These are phyloP conservation scores for Entonaema liquescens DNA, from an alignment of 495 filamentous ascomycete genomes.

Conservation along the genomic window DNA sequence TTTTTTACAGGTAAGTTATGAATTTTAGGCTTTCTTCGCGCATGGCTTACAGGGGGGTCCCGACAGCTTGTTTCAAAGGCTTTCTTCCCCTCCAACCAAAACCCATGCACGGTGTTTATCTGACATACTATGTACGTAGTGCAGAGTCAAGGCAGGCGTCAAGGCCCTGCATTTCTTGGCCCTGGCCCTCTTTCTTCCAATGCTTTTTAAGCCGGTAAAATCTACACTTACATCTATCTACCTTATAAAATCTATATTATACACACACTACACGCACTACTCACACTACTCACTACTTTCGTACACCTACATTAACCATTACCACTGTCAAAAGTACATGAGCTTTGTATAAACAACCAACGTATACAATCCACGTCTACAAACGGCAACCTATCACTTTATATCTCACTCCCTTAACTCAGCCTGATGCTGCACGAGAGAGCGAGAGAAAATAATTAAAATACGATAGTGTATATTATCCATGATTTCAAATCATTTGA, in stretches of 20 bases:
- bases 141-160: conserved; percentile 8
- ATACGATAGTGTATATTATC: conserved; percentile 15
- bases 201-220: conserved; percentile 26
- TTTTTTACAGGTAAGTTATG: conserved; percentile 1
- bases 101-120: background rate
- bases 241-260: background rate
- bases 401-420: conserved; percentile 24
- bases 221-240: background rate
- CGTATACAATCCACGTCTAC: conserved; percentile 1
- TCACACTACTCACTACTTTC: no score
- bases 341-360: no score
- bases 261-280: no score
- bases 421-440: conserved; percentile 27
- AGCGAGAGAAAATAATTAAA: conserved; percentile 19
- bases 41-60: conserved; percentile 29
- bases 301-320: background rate
- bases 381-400: conserved; percentile 20
- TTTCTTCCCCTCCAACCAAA: conserved; percentile 1
- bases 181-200: conserved; percentile 1
- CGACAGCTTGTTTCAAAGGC: conserved; percentile 13
- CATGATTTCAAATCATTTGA: conserved; percentile 30
- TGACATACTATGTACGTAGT: no score
- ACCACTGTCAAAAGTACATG: background rate
- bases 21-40: conserved; percentile 29
- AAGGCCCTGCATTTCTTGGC: conserved; percentile 5